Conservation (phyloP, 345 rosid species). For the Litchi chinensis region DNA sequence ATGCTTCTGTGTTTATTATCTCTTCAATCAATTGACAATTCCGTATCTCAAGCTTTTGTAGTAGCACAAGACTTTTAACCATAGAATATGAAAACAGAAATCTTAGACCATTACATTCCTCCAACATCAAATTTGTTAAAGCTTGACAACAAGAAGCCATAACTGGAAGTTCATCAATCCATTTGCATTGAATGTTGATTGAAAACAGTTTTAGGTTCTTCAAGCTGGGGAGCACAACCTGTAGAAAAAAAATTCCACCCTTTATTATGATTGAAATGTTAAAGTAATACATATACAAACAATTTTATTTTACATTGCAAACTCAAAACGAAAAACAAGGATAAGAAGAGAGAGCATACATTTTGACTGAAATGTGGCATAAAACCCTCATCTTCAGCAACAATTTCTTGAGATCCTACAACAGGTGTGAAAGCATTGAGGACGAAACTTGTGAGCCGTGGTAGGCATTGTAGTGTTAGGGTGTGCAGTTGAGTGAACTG, state of each 20-base stretch:
- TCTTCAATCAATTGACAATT: neutral
- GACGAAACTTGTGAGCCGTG: conserved; percentile 7
- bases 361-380: neutral
- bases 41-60: neutral
- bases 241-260: neutral
- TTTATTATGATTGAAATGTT: neutral
- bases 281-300: no score
- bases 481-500: neutral
- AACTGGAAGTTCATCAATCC: neutral
- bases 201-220: neutral
- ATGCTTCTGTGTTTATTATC: neutral
- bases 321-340: no score
- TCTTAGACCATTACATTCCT: neutral
- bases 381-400: neutral
- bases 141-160: neutral
- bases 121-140: neutral
- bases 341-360: neutral
- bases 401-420: neutral
- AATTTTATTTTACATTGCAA: no score
- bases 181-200: conserved; percentile 3
- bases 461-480: conserved; percentile 6
- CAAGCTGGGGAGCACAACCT: conserved; percentile 14
- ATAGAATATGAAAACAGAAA: neutral
- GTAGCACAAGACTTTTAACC: conserved; percentile 1
- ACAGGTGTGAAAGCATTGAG: neutral